These are phyloP conservation scores for Apium graveolens DNA, from an alignment of 129 eudicot genomes.

Conservation along the genomic window DNA sequence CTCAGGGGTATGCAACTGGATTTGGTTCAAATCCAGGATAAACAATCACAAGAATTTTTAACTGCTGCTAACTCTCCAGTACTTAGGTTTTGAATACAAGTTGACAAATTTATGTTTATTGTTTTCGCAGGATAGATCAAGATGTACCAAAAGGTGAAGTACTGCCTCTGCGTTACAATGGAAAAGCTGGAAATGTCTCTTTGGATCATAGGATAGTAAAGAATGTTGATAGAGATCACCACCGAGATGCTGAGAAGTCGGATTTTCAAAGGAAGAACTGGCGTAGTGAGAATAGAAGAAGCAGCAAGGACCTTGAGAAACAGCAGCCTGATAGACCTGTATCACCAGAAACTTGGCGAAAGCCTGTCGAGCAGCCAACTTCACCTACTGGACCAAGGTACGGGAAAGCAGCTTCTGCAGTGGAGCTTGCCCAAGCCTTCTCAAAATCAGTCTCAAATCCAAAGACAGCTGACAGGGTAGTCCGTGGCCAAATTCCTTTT, in stretches of 20 bases:
- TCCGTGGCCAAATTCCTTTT: constrained; percentile 65
- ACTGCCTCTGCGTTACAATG: constrained; percentile 37
- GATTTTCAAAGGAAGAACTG: constrained; percentile 73
- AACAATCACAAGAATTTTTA: background rate
- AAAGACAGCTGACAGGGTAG: constrained; percentile 41
- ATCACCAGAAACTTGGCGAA: constrained; percentile 98
- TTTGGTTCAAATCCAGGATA: background rate
- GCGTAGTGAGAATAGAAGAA: constrained; percentile 60
- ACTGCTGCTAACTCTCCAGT: background rate
- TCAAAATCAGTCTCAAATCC: constrained; percentile 74
- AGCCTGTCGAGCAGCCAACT: constrained; percentile 56
- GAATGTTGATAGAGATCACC: constrained; percentile 38
- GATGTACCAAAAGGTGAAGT: constrained; percentile 33
- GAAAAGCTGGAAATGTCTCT: constrained; percentile 32
- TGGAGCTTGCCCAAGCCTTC: constrained; percentile 84
- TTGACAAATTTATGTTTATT: background rate
- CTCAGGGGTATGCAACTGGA: constrained; percentile 40
- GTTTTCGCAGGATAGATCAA: constrained; percentile 41
- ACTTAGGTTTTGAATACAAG: background rate
- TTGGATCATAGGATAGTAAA: constrained; percentile 43
- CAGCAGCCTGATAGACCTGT: constrained; percentile 61
- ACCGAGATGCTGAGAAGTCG: constrained; percentile 33
- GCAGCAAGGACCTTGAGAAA: constrained; percentile 46
- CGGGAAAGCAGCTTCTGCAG: constrained; percentile 88
- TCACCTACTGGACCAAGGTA: constrained; percentile 42